phyloP scores from a whole-genome alignment of 148 eudicot genomes.

The Amaranthus palmeri region DNA sequence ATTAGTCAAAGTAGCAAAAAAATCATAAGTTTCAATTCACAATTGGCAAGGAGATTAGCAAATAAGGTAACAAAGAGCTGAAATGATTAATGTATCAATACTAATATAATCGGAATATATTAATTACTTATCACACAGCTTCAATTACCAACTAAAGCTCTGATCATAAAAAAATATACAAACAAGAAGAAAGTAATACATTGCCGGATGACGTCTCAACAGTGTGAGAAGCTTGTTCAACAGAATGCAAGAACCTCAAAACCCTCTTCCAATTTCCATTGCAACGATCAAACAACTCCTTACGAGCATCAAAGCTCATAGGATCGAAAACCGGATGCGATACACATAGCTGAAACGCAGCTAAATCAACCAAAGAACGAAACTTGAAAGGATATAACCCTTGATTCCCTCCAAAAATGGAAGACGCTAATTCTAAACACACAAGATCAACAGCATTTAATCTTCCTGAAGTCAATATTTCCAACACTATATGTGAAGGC shows the following conservation, averaged over 20 bases:
- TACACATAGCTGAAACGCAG: slow-evolving; percentile 66
- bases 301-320: slow-evolving; percentile 32
- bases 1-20: too few relatives aligned
- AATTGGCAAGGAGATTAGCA: too few relatives aligned
- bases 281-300: slow-evolving; percentile 49
- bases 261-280: slow-evolving; percentile 78
- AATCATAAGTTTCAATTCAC: too few relatives aligned
- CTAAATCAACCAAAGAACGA: slow-evolving; percentile 67
- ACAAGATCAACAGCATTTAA: slow-evolving; percentile 72
- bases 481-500: slow-evolving; percentile 75
- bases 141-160: background rate
- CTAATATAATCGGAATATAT: slow-evolving; percentile 2
- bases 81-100: background rate
- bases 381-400: slow-evolving; percentile 53
- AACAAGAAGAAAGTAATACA: slow-evolving; percentile 43
- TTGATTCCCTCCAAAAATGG: slow-evolving; percentile 46
- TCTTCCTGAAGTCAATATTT: slow-evolving; percentile 63
- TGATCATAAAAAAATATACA: background rate
- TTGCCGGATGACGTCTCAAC: slow-evolving; percentile 82
- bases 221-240: slow-evolving; percentile 70
- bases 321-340: slow-evolving; percentile 45
- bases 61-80: too few relatives aligned
- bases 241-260: slow-evolving; percentile 79
- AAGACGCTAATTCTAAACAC: slow-evolving; percentile 56
- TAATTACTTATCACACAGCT: background rate